Conservation (phyloP, 805 yeast genomes). For the Lipomyces japonicus region DNA sequence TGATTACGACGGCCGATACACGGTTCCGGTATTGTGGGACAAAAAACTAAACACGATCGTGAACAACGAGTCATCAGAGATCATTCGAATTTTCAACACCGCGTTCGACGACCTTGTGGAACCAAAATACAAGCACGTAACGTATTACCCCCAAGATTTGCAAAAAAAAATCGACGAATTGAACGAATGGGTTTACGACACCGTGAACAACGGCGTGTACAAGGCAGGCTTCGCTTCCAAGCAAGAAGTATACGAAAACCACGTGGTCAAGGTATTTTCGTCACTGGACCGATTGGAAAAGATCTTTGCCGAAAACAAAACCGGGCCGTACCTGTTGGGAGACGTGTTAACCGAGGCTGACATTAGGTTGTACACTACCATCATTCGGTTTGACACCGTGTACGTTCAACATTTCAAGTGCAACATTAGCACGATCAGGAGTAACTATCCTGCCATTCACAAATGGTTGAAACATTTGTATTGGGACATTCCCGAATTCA, state of each 20-base stretch:
- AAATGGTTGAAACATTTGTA: slow-evolving; percentile 79
- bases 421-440: slow-evolving; percentile 74
- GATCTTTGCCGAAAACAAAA: slow-evolving; percentile 43
- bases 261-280: slow-evolving; percentile 59
- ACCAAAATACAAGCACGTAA: slow-evolving; percentile 47
- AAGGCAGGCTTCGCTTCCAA: slow-evolving; percentile 84
- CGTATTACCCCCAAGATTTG: slow-evolving; percentile 59
- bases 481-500: slow-evolving; percentile 72
- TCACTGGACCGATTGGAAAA: slow-evolving; percentile 68
- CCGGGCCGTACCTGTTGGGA: slow-evolving; percentile 52
- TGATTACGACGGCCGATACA: slow-evolving; percentile 73
- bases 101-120: slow-evolving; percentile 55
- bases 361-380: slow-evolving; percentile 78
- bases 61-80: slow-evolving; percentile 86
- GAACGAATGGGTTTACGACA: slow-evolving; percentile 78
- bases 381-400: slow-evolving; percentile 86
- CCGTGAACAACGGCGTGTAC: slow-evolving; percentile 89
- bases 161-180: slow-evolving; percentile 64
- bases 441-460: slow-evolving; percentile 72
- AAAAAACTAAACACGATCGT: slow-evolving; percentile 77
- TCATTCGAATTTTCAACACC: slow-evolving; percentile 75
- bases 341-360: slow-evolving; percentile 83
- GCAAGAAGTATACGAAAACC: slow-evolving; percentile 75
- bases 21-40: slow-evolving; percentile 95
- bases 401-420: slow-evolving; percentile 95